These are phyloP conservation scores for Bacidia gigantensis DNA, from an alignment of 495 filamentous ascomycete genomes.

Conservation along the genomic window DNA sequence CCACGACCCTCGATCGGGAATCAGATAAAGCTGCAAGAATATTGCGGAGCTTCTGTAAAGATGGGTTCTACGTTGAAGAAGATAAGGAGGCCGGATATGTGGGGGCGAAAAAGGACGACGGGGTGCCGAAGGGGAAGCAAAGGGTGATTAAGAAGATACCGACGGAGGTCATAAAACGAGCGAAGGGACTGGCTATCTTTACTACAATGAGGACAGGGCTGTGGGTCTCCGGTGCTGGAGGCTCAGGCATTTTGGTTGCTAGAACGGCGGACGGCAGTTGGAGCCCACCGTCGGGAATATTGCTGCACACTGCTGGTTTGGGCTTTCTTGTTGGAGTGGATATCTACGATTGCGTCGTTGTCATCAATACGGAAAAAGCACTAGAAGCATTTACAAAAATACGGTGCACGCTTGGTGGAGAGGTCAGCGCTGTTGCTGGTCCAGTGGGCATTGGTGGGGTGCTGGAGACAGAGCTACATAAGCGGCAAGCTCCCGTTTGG, in stretches of 20 bases:
- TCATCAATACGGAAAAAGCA: constrained; percentile 73
- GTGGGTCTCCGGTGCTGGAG: constrained; percentile 80
- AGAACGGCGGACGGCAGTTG: constrained; percentile 64
- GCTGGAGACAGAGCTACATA: constrained; percentile 59
- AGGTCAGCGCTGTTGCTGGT: constrained; percentile 63
- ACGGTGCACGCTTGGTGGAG: constrained; percentile 62
- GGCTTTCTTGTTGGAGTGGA: constrained; percentile 86
- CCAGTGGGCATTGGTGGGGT: constrained; percentile 64
- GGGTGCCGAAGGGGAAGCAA: constrained; percentile 48
- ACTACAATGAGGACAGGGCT: constrained; percentile 86
- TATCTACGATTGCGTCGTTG: constrained; percentile 83
- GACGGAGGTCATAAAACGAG: constrained; percentile 62
- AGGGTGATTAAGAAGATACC: constrained; percentile 74
- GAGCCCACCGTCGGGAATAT: constrained; percentile 77
- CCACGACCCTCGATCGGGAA: constrained; percentile 65
- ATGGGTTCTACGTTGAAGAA: constrained; percentile 45
- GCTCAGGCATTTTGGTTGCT: constrained; percentile 68
- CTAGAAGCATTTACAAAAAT: constrained; percentile 68
- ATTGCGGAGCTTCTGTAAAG: constrained; percentile 63
- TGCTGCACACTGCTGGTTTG: constrained; percentile 72
- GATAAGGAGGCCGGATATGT: constrained; percentile 10
- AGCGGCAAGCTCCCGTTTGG: constrained; percentile 60
- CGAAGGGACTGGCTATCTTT: constrained; percentile 80
- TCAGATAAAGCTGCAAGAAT: constrained; percentile 74
- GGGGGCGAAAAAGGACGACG: not conserved